phyloP scores from a whole-genome alignment of 2,329 filamentous ascomycete species.

The Fonsecaea nubica region DNA sequence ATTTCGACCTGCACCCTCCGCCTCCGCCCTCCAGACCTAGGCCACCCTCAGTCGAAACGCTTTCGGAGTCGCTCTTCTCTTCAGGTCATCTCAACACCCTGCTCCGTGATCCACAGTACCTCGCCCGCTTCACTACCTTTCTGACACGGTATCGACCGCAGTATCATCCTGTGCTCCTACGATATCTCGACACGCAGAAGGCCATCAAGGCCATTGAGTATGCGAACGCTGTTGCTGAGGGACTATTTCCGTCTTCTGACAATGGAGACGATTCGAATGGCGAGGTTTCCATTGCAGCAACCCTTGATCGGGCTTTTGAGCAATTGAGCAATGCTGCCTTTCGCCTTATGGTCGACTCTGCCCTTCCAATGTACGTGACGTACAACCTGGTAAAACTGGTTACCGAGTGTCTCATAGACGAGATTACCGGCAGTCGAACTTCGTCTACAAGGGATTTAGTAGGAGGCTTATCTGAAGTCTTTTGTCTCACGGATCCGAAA shows the following conservation, averaged over 20 bases:
- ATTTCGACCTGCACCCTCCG: slow-evolving; percentile 51
- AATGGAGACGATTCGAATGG: slow-evolving; percentile 26
- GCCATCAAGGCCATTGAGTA: slow-evolving; percentile 53
- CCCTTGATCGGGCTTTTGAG: slow-evolving; percentile 48
- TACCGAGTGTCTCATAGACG: slow-evolving; percentile 52
- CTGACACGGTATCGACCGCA: slow-evolving; percentile 49
- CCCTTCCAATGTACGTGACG: slow-evolving; percentile 52
- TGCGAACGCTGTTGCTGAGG: slow-evolving; percentile 52
- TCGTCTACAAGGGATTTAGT: slow-evolving; percentile 51
- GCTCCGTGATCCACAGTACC: slow-evolving; percentile 47
- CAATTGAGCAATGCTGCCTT: slow-evolving; percentile 43
- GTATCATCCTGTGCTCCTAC: slow-evolving; percentile 45
- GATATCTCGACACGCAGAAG: slow-evolving; percentile 51
- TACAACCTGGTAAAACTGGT: slow-evolving; percentile 49
- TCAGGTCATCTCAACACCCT: slow-evolving; percentile 52
- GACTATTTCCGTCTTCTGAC: slow-evolving; percentile 41
- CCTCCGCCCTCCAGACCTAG: slow-evolving; percentile 46
- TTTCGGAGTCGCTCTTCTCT: slow-evolving; percentile 51
- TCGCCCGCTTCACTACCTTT: slow-evolving; percentile 49
- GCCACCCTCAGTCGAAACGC: slow-evolving; percentile 45
- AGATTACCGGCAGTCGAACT: slow-evolving; percentile 51
- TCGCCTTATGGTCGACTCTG: slow-evolving; percentile 49
- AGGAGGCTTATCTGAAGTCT: slow-evolving; percentile 53
- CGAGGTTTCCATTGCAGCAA: slow-evolving; percentile 42
- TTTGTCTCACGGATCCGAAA: slow-evolving; percentile 54